Conservation (phyloP, 1,139 yeast genomes). For the Geotrichum bryndzae region DNA sequence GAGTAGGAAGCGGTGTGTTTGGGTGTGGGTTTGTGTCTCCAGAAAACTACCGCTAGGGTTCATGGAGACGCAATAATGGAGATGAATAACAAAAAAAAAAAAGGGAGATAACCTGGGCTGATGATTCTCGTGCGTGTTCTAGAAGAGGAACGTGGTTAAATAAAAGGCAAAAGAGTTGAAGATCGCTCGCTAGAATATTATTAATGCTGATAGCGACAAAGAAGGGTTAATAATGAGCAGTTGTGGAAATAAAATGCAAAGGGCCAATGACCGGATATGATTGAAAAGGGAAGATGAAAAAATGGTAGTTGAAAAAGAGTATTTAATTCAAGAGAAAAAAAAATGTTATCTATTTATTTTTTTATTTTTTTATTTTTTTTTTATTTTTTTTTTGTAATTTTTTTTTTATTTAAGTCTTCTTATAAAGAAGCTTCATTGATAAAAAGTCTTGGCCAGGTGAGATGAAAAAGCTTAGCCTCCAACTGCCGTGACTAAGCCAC, state of each 20-base stretch:
- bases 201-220: not conserved
- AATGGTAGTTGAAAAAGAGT: no score
- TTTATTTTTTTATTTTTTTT: no score
- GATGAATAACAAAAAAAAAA: not conserved
- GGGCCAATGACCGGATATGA: no score
- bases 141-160: not conserved
- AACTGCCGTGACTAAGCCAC: not conserved
- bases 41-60: not conserved
- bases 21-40: not conserved
- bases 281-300: no score
- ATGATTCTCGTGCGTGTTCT: not conserved
- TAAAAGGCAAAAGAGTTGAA: not conserved
- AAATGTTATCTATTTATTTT: no score
- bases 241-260: no score
- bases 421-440: not conserved
- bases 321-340: no score
- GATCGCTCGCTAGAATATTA: not conserved
- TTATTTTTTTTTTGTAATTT: no score
- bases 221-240: no score
- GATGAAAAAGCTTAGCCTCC: slow-evolving; percentile 1
- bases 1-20: not conserved
- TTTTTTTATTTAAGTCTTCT: no score
- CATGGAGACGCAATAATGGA: not conserved
- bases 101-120: not conserved
- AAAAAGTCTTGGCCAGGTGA: slow-evolving; percentile 5